Evolutionary conservation across 2,329 filamentous ascomycete species (phyloP), one percentile per base, ranked within the genome.

Genomic region (Pseudocercospora fuligena): DNA sequence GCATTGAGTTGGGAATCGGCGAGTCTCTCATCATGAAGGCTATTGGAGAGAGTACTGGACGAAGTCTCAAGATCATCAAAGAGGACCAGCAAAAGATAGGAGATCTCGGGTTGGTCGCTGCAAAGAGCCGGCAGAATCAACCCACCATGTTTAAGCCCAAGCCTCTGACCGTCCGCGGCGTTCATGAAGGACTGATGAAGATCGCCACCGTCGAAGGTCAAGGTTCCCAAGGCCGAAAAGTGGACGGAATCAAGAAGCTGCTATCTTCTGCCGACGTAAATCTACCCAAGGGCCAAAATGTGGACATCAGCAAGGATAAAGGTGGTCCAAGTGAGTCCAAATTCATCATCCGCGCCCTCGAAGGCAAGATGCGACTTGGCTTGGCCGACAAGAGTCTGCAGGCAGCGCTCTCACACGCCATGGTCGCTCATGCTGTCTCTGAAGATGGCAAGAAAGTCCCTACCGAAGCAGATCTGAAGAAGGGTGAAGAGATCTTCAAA

Each of bases 1-100:
- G 95, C 21, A 94, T 99, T 69, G 95, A 99, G 80, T 86, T 99
- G 31, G 95, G 95, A n/a, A 99, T 99, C 73, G 95, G 95, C 64
- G 95, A 99, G 80, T 98, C 94, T 0, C 81, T 99, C 29, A 97
- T 99, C 74, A 98, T 98, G 94, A 99, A 98, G 79, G 92, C 95
- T 5, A 97, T 99, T 75, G 94, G 94, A 11, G 94, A 98, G 81
- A 91, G 90, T 31, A 99, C 95, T 0, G 95, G 95, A 9, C 89
- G 95, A 67, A 97, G 89, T 74, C 81, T 97, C 56, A 86, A 90
- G 43, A 89, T 97, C 61, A 97, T 99, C 83, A 98, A 97, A 81
- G 89, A 91, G 58, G 94, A 98, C 73, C 95, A 99, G 77, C 93
- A 95, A 75, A 93, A 97, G 74, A 97, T 98, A 79, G 95, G 95